These are phyloP conservation scores for Tylopilus cervinicoccineus DNA, from an alignment of 768 basidiomycete genomes.

Conservation along the genomic window DNA sequence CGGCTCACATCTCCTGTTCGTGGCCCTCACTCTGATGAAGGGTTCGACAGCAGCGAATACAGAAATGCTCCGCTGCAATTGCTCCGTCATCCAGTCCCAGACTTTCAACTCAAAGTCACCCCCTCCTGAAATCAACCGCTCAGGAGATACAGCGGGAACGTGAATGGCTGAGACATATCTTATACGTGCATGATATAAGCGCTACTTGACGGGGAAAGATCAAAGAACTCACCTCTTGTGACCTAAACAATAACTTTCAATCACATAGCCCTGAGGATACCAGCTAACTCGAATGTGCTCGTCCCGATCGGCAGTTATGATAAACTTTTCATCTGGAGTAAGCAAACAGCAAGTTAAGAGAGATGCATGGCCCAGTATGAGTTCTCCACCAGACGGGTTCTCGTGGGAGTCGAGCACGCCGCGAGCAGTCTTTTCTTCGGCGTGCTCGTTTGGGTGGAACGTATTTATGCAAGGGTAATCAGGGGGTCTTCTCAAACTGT, in stretches of 20 bases:
- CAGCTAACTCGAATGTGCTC: slow-evolving; percentile 92
- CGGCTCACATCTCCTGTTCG: slow-evolving; percentile 26
- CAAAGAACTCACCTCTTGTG: slow-evolving; percentile 61
- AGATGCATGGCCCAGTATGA: slow-evolving; percentile 86
- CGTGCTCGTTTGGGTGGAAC: slow-evolving; percentile 34
- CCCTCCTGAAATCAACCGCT: slow-evolving; percentile 75
- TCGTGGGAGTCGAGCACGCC: slow-evolving; percentile 53
- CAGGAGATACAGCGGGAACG: slow-evolving; percentile 46
- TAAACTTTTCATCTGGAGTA: slow-evolving; percentile 60
- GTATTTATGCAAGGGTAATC: slow-evolving; percentile 43
- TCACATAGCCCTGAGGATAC: slow-evolving; percentile 81
- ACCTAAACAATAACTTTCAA: slow-evolving; percentile 86
- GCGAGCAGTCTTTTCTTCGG: slow-evolving; percentile 26
- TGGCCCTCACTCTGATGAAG: slow-evolving; percentile 38
- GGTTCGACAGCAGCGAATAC: slow-evolving; percentile 47
- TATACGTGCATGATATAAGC: slow-evolving; percentile 1
- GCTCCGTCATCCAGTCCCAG: slow-evolving; percentile 77
- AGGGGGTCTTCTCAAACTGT: background rate
- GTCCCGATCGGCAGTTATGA: slow-evolving; percentile 91
- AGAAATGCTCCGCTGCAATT: slow-evolving; percentile 45
- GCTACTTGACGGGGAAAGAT: background rate
- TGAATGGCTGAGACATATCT: slow-evolving; percentile 86
- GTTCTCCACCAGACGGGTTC: slow-evolving; percentile 62
- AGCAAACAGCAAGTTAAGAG: slow-evolving; percentile 74
- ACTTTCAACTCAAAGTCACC: slow-evolving; percentile 75